Conservation (phyloP, 1,284 basidiomycete genomes). For the Leccinum griseonigrum region DNA sequence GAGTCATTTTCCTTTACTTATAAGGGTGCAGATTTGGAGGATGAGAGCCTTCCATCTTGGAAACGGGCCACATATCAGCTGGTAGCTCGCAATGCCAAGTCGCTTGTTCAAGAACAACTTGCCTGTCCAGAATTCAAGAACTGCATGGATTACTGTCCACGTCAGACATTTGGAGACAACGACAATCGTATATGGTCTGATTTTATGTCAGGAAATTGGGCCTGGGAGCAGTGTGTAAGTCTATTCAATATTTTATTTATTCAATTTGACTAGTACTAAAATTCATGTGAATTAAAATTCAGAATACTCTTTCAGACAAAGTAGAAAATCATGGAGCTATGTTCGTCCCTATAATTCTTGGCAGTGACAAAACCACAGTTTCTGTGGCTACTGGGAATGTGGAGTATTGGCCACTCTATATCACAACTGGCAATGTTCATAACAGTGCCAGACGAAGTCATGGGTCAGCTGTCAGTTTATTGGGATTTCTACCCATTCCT, state of each 20-base stretch:
- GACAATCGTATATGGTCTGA: background rate
- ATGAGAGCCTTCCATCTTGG: background rate
- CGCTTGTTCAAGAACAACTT: background rate
- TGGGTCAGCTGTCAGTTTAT: background rate
- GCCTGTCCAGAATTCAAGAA: background rate
- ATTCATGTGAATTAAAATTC: background rate
- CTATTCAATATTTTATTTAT: background rate
- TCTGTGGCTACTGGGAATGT: conserved; percentile 3
- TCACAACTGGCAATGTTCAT: background rate
- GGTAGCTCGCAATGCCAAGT: background rate
- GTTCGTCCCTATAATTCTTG: conserved; percentile 4
- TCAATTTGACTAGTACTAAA: no score
- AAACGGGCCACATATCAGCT: background rate
- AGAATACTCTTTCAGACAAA: background rate
- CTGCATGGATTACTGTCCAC: background rate
- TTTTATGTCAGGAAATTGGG: background rate
- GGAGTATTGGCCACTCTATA: background rate
- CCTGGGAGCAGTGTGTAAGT: background rate
- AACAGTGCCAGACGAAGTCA: background rate
- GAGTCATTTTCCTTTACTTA: background rate
- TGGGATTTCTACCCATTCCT: background rate
- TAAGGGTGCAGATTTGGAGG: background rate
- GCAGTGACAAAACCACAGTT: conserved; percentile 9
- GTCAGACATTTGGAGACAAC: background rate
- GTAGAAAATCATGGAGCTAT: background rate